Evolutionary conservation across 1,139 yeast genomes (phyloP).

Genomic region (Pneumocystis murina): DNA sequence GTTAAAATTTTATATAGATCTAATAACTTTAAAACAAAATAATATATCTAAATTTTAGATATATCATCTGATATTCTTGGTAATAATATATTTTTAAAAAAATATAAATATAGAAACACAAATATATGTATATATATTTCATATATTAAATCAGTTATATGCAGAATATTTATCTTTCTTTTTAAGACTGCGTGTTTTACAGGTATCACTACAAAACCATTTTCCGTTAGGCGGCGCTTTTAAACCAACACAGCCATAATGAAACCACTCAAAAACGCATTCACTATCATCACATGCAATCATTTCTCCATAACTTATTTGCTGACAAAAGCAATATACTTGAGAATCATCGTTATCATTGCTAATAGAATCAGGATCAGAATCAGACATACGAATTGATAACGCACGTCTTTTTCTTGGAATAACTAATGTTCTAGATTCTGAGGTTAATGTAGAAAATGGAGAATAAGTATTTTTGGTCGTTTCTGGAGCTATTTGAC

Average conservation of each 20-base stretch:
- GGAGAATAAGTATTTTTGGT: background rate
- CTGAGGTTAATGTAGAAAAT: constrained; percentile 2
- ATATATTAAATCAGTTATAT: background rate
- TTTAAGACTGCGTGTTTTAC: constrained; percentile 8
- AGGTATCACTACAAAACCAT: constrained; percentile 26
- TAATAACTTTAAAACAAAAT: no score
- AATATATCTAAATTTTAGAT: background rate
- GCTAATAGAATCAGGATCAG: background rate
- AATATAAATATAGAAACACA: background rate
- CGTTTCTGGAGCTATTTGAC: background rate
- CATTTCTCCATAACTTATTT: constrained; percentile 82
- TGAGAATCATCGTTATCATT: constrained; percentile 19
- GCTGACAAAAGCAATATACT: constrained; percentile 67
- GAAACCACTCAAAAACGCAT: constrained; percentile 79
- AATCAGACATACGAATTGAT: background rate
- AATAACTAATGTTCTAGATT: constrained; percentile 2
- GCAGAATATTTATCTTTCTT: background rate
- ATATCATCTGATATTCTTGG: no score
- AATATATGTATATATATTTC: background rate
- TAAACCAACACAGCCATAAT: constrained; percentile 64
- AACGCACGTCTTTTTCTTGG: constrained; percentile 4
- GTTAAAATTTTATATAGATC: background rate
- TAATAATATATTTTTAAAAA: background rate
- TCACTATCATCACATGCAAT: constrained; percentile 77
- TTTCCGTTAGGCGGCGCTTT: constrained; percentile 29